These are phyloP conservation scores for Cladophialophora immunda DNA, from an alignment of 2,329 filamentous ascomycete genomes.

Conservation along the genomic window DNA sequence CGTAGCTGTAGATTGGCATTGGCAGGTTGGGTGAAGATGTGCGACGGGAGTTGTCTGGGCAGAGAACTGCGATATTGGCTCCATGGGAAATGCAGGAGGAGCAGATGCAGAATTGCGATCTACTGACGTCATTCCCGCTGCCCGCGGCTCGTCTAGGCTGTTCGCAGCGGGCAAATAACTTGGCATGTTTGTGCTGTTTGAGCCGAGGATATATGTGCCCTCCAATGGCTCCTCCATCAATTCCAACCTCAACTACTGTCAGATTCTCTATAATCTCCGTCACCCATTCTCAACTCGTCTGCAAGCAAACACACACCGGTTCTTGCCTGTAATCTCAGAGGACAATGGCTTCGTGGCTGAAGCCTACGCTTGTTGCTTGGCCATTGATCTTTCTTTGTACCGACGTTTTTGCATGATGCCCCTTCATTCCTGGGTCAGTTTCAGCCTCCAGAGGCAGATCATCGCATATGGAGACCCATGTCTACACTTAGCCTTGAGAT, in stretches of 20 bases:
- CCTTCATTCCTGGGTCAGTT: background rate
- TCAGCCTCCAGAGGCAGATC: background rate
- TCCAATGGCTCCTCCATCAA: background rate
- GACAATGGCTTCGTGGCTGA: background rate
- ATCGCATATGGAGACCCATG: background rate
- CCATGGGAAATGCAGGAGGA: background rate
- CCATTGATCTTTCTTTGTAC: constrained; percentile 5
- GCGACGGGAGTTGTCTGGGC: background rate
- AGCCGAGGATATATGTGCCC: background rate
- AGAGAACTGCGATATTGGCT: background rate
- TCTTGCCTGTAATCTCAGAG: background rate
- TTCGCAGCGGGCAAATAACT: background rate
- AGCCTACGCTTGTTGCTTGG: background rate
- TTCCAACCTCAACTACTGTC: background rate
- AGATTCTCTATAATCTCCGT: background rate
- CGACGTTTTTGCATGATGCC: background rate
- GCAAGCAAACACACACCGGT: background rate
- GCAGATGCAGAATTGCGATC: background rate
- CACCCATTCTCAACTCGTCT: constrained; percentile 3
- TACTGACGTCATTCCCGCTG: background rate
- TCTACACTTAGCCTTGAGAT: background rate
- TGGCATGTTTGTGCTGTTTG: constrained; percentile 4
- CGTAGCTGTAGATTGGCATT: background rate
- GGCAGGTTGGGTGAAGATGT: background rate
- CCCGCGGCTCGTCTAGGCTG: background rate